Evolutionary conservation across 768 basidiomycete genomes (phyloP), one percentile per base, ranked within the genome.

Genomic region (Leucosporidium yakuticum): DNA sequence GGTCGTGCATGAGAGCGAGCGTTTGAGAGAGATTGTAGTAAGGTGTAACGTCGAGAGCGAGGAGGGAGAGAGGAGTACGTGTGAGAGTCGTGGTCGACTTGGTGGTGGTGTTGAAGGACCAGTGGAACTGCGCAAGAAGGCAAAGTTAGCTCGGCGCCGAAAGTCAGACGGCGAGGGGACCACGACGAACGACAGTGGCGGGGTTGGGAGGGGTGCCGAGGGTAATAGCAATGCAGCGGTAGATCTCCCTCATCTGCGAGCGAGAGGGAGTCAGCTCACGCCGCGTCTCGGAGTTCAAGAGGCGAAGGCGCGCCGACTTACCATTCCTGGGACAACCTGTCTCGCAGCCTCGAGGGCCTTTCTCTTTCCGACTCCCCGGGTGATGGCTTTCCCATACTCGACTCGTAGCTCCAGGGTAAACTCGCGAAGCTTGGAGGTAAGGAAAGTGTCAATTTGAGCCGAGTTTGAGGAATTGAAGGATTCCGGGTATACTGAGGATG

Each of bases 1-100:
- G 94, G 77, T 98, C 95, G 75, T 98, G 88, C 78, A 98, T 91
- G 19, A 98, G 83, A 39, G 92, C 94, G 83, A 98, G 62, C 27
- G 83, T 84, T 57, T 84, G 83, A 68, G 83, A 83, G 65, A 82
- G 80, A 5, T 83, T 83, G 64, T 65, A 72, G 39, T 8, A 12
- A 3, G 39, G 39, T 15, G 39, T 44, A 19, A 67, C 67, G 48
- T 75, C 87, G 89, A 29, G 83, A 53, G 20, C 51, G 44, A 62
- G 70, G 79, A 87, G 89, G 78, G 89, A 95, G 67, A 92, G 87
- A 57, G 83, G 75, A 4, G 95, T 87, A 1, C 88, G 93, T 39
- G 90, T 88, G 64, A 85, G 85, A 87, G 91, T 56, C 5, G 21
- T 15, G 63, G 75, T 65, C 63, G 55, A 74, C 68, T 74, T 65